Percentiles rank a stretch among this genome's conserved stretches.
phyloP scores from a whole-genome alignment of 108 stramenopile species.

The Skeletonema grethae region DNA sequence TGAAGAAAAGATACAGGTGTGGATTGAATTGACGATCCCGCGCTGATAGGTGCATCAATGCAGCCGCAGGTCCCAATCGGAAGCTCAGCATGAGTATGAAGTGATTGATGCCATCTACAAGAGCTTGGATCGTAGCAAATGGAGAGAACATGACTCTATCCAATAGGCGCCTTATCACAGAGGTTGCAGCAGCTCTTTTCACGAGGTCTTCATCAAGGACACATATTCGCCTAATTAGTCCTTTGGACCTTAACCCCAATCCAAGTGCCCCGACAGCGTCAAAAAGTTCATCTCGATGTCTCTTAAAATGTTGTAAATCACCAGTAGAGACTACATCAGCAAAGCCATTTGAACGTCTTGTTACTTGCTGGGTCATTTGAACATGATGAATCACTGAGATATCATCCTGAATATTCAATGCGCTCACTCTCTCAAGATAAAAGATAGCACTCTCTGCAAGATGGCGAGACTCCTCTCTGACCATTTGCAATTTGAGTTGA shows the following conservation, averaged over 20 bases:
- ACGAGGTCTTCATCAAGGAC: conserved; percentile 12
- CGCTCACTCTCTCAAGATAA: conserved; percentile 14
- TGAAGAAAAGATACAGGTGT: conserved; percentile 9
- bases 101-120: conserved; percentile 19
- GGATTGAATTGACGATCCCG: not conserved
- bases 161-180: conserved; percentile 6
- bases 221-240: not conserved
- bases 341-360: not conserved
- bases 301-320: conserved; percentile 11
- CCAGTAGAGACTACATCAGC: conserved; percentile 8
- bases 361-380: conserved; percentile 5
- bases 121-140: conserved; percentile 11
- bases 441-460: conserved; percentile 8
- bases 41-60: conserved; percentile 6
- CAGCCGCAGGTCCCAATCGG: conserved; percentile 9
- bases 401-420: conserved; percentile 15
- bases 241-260: not conserved
- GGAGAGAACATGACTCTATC: conserved; percentile 16
- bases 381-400: conserved; percentile 10
- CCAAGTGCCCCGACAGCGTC: not conserved
- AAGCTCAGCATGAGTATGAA: conserved; percentile 11
- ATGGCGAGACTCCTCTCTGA: conserved; percentile 5
- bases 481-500: conserved; percentile 12
- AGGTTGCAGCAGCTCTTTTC: conserved; percentile 7
- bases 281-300: conserved; percentile 12